A percentile compares a stretch with the other conserved stretches of the same genome.
Evolutionary conservation across 1,284 basidiomycete genomes (phyloP).

Genomic region (Leccinum solheimii): DNA sequence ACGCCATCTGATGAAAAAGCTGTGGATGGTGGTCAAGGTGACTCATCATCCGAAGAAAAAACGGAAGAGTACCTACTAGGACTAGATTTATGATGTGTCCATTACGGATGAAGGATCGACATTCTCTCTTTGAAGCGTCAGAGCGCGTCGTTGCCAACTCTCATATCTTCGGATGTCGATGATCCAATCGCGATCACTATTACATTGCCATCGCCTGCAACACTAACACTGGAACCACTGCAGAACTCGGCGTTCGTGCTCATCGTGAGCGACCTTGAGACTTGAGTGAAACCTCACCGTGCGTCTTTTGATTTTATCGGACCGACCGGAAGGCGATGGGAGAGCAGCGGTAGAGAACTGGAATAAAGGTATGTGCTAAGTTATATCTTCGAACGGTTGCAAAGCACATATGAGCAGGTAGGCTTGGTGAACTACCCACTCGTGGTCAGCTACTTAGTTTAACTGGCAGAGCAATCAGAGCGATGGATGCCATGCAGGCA

Average conservation of each 20-base stretch:
- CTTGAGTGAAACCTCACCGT: too few relatives aligned
- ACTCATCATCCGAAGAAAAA: slow-evolving; percentile 43
- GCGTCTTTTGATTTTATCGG: background rate
- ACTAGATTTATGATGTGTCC: too few relatives aligned
- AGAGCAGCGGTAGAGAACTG: background rate
- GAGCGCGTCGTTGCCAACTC: too few relatives aligned
- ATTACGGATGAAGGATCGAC: too few relatives aligned
- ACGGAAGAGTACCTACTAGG: slow-evolving; percentile 34
- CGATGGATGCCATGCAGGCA: background rate
- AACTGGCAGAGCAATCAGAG: background rate
- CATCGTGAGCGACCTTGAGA: too few relatives aligned
- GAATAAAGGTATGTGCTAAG: background rate
- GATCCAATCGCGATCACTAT: too few relatives aligned
- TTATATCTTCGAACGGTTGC: background rate
- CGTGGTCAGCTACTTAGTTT: background rate
- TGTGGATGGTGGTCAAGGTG: slow-evolving; percentile 10
- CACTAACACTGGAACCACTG: too few relatives aligned
- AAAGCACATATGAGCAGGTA: background rate
- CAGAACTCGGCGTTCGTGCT: too few relatives aligned
- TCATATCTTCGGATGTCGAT: too few relatives aligned
- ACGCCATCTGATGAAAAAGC: slow-evolving; percentile 4
- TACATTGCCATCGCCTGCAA: too few relatives aligned
- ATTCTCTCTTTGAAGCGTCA: too few relatives aligned
- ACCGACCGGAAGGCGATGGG: background rate
- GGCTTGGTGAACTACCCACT: too few relatives aligned